Evolutionary conservation across 106 monocot genomes (phyloP), one percentile per base, ranked within the genome.

Genomic region (Chionographis japonica): DNA sequence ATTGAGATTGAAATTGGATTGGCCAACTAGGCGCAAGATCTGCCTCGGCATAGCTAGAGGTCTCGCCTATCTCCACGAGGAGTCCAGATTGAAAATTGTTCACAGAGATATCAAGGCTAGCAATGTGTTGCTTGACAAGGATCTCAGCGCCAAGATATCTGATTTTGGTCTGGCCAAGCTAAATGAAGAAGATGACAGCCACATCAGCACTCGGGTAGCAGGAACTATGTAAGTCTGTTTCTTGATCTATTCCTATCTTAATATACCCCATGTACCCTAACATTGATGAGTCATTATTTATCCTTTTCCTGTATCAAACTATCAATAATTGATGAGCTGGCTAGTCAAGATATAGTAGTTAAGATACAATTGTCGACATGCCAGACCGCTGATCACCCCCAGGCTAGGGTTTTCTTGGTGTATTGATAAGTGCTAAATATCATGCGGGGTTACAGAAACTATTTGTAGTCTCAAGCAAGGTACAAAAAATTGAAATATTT

Each of bases 121-220:
- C 59, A 77, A 82, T 82, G 59, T 82, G 36, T 38, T 77, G 60
- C 77, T 82, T 58, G 82, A 77, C 62, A 74, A 40, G 36, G 63
- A 82, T 59, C 65, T 77, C 38, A 82, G 53, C 60, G 77, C 82
- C 3, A 81, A 81, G 62, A 81, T 81, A 56, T 77, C 81, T 2
- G 81, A 81, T 56, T 81, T 81, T 73, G 81, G 81, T 55, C 59
- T 81, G 19, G 81, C 81, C 11, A 81, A 72, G 62, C 81, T 81
- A 38, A 65, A 63, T 62, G 81, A 81, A 58, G 81, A 77, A 6
- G 81, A 61, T 17, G 68, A 64, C 37, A 82, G 50, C 15, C 82
- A 82, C 54, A 77, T 82, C 61, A 82, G 77, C 61, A 82, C 82
- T 73, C 62, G 69, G 54, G 38, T 83, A 20, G 83, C 83, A 54